phyloP scores from a whole-genome alignment of 495 filamentous ascomycete genomes.

The Neurospora pannonica region DNA sequence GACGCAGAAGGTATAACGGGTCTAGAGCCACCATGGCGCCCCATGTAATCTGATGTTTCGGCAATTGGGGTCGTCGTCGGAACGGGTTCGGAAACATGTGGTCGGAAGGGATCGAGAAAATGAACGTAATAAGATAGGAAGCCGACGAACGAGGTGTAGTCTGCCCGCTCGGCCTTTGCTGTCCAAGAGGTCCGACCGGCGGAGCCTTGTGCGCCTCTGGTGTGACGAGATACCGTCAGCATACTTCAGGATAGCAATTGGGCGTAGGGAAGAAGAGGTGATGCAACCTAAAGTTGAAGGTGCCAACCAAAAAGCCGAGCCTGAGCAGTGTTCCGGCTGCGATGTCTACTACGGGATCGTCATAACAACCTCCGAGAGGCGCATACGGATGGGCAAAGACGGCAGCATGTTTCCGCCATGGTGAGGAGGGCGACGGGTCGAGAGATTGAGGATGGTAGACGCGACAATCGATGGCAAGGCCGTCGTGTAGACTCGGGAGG shows the following conservation, averaged over 20 bases:
- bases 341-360: slow-evolving; percentile 66
- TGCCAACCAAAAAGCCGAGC: slow-evolving; percentile 65
- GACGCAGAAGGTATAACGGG: not conserved
- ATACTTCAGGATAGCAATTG: not conserved
- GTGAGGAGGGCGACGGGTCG: slow-evolving; percentile 17
- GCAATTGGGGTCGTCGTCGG: not conserved
- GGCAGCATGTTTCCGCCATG: slow-evolving; percentile 50
- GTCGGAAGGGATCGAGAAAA: slow-evolving; percentile 23
- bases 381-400: slow-evolving; percentile 90
- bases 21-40: not conserved
- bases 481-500: slow-evolving; percentile 78
- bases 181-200: slow-evolving; percentile 79
- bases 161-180: slow-evolving; percentile 63
- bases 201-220: slow-evolving; percentile 69
- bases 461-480: slow-evolving; percentile 62
- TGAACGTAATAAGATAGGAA: slow-evolving; percentile 68
- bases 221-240: not conserved
- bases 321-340: slow-evolving; percentile 53
- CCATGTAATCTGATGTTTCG: not conserved
- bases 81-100: not conserved
- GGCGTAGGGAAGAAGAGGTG: not conserved
- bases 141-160: slow-evolving; percentile 72
- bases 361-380: slow-evolving; percentile 73
- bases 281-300: slow-evolving; percentile 84
- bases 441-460: slow-evolving; percentile 58